Evolutionary conservation across 139 green algal species (phyloP), one percentile per base, ranked within the genome.

Genomic region (Chlorella sorokiniana): DNA sequence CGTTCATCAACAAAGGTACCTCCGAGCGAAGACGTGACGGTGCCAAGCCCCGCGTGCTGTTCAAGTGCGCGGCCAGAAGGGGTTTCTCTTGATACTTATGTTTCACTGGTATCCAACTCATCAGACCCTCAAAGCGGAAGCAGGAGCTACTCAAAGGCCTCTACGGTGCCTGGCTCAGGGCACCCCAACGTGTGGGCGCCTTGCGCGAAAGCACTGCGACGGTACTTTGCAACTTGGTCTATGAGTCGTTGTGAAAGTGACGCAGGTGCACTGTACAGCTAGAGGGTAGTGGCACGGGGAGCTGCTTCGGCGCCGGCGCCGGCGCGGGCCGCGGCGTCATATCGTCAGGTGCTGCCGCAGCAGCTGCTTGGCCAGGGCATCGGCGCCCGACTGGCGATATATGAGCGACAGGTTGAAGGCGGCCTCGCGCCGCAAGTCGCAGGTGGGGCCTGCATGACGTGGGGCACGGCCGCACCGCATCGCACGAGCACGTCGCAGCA

Each of bases 391-490:
- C 4, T 52, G 76, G 37, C 75, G 78, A 79, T 95, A 95, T 25
- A 98, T 91, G 22, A 93, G 69, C 0, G 85, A 88, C 67, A 98
- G 78, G 80, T 98, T 98, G 84, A 95, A 89, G 1, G 94, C 94
- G 18, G 88, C 85, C 79, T 98, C 94, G 1, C 89, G 77, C 40
- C 78, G 75, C 65, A 97, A 29, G 41, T 89, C 86, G 56, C n/a
- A 48, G 37, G 69, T 31, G 25, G 73, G 8, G 29, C 76, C 40
- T 68, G 48, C 37, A 54, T 23, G 11, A 31, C 2, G 35, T 59
- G 48, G 14, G 56, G 16, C 18, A 65, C 18, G n/a, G 56, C 56
- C 23, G 56, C 22, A 29, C 18, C 56, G 23, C 23, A 16, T 33
- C 23, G 56, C 56, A 31, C 56, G 6, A 6, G 56, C 56, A 29